These are phyloP conservation scores for Agaricus bisporus DNA, from an alignment of 768 basidiomycete species.

Conservation along the genomic window DNA sequence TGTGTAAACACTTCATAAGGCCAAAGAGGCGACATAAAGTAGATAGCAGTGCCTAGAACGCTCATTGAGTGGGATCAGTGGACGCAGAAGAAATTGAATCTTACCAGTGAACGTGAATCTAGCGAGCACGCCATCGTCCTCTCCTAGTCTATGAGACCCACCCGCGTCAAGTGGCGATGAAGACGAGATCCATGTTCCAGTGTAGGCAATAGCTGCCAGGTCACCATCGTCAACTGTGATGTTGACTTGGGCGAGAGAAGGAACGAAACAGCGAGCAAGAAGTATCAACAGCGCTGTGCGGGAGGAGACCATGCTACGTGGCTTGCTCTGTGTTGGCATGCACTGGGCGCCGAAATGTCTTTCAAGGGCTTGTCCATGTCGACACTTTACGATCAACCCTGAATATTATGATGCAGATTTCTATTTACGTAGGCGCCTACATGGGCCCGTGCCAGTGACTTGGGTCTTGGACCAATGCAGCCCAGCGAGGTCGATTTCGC, in stretches of 20 bases:
- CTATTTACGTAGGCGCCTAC: too few relatives aligned
- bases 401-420: too few relatives aligned
- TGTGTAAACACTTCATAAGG: constrained; percentile 34
- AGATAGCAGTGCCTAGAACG: constrained; percentile 29
- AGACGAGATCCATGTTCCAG: neutral
- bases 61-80: neutral
- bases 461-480: too few relatives aligned
- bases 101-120: constrained; percentile 10
- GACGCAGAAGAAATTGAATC: neutral
- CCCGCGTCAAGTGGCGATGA: neutral
- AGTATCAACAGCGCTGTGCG: neutral
- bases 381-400: too few relatives aligned
- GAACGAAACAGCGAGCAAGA: neutral
- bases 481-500: too few relatives aligned
- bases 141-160: neutral
- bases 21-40: constrained; percentile 32
- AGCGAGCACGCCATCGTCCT: neutral
- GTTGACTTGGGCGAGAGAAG: constrained; percentile 4
- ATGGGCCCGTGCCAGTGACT: too few relatives aligned
- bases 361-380: too few relatives aligned
- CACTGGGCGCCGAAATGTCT: too few relatives aligned
- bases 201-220: constrained; percentile 5
- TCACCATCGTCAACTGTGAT: constrained; percentile 10
- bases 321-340: too few relatives aligned
- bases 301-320: too few relatives aligned